Evolutionary conservation across 306 rosid species (phyloP).

Genomic region (Quercus gilva): DNA sequence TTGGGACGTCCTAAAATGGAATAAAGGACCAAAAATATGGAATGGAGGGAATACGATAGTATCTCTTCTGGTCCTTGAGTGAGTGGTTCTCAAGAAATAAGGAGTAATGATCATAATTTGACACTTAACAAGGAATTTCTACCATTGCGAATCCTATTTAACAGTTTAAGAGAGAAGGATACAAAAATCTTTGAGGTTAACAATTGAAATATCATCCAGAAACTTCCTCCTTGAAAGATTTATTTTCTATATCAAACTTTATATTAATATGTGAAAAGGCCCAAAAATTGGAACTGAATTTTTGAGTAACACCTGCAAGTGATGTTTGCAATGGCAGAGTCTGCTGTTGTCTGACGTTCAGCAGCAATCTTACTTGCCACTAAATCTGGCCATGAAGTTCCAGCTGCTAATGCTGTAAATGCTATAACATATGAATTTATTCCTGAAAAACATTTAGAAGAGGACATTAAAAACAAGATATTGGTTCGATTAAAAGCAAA

Average conservation of each 20-base stretch:
- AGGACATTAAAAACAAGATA: constrained; percentile 9
- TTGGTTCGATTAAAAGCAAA: background rate
- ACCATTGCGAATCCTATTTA: background rate
- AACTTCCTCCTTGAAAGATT: constrained; percentile 12
- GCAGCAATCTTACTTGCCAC: constrained; percentile 99
- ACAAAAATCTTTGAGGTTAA: background rate
- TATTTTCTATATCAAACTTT: constrained; percentile 6
- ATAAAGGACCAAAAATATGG: too few species aligned
- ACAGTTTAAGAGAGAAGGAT: background rate
- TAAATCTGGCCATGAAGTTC: constrained; percentile 99
- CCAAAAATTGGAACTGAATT: constrained; percentile 18
- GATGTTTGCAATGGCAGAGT: constrained; percentile 96
- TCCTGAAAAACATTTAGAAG: constrained; percentile 42
- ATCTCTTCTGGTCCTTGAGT: background rate
- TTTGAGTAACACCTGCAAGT: constrained; percentile 80
- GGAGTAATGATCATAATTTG: background rate
- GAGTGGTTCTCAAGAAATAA: background rate
- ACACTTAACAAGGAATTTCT: background rate
- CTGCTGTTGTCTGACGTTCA: constrained; percentile 91
- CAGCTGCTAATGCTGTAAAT: constrained; percentile 85
- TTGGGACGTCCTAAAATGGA: too few species aligned
- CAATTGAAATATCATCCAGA: constrained; percentile 9
- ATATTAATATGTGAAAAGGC: constrained; percentile 16
- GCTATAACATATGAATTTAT: constrained; percentile 93
- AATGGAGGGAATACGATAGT: background rate